Evolutionary conservation across 1,139 yeast genomes (phyloP), one percentile per base, ranked within the genome.

Genomic region (Hansenula anomala): DNA sequence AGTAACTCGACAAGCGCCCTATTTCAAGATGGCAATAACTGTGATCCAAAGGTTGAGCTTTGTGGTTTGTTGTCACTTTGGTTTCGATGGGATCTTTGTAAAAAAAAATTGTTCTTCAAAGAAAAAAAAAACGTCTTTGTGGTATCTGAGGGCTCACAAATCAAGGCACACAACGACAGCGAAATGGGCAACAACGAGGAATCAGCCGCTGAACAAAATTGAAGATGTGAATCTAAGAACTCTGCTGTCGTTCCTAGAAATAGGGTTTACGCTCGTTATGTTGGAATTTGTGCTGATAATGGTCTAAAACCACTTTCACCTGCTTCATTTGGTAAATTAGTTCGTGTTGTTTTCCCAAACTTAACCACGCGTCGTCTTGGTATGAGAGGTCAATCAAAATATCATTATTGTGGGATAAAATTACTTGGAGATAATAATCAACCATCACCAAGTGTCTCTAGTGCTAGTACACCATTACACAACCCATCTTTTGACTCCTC

Each of bases 331-430:
- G 97, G 97, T 15, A 87, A 87, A 55, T 66, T 89, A 34, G 90
- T 89, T 12, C 73, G 86, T 45, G 68, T 82, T 9, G 64, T 83
- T 13, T 88, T 78, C 54, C 96, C 96, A 2, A 71, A 70, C 41
- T 67, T 88, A 47, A 81, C 86, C 25, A 86, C 96, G 0, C 73
- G 97, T 50, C 71, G 97, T 45, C 67, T 89, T 43, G 97, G 97
- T 12, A 81, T 83, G 63, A 70, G 96, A 39, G 96, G 96, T 9
- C 90, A 85, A 55, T 81, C 92, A 17, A 86, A 87, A 55, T 89
- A 90, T 59, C 96, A 89, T 58, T 90, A 89, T 58, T 87, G 96
- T 63, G 97, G 97, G 1, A 69, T 89, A 38, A 75, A 73, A 50
- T 60, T 89, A 38, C 63, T 75, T 16, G 84, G 77, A 10, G 85